Base-by-base conservation (phyloP, 1,139 yeast genomes). In the Suhomyces chickasaworum region DNA sequence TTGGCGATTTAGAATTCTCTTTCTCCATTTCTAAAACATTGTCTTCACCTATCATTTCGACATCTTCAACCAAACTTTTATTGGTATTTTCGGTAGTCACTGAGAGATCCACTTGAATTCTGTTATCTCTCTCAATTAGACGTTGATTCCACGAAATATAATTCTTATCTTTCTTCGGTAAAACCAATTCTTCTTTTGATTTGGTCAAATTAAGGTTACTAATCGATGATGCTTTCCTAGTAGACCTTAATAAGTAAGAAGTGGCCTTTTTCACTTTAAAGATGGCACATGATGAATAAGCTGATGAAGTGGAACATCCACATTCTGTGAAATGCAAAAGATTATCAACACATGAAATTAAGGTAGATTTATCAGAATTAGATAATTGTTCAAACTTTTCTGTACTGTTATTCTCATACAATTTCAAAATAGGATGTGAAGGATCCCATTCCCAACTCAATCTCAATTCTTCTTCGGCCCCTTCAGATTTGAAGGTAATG, bases 401-500 rank as follows among this genome's bases (percentile, higher is more conserved):
- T 3, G 53, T 51, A 22, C 39, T 49, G 37, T 65, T 54, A 10
- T 63, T 51, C 25, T 68, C 65, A 36, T 77, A 73, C 49, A 87
- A 65, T 53, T 75, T 75, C 47, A 71, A 69, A 32, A 89, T 86
- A 2, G 97, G 97, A 61, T 90, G 97, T 10, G 67, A 56, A 4
- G 66, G 60, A 60, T 90, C 96, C 96, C 97, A 91, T 52, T 86
- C 89, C 98, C 98, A 91, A 1, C 81, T 81, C 20, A 89, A 67
- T 1, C 95, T 77, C 31, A 91, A 67, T 62, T 91, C 97, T 34
- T 80, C 77, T 12, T 65, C 71, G 5, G 52, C 34, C 6, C 53
- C 50, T 4, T 65, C 70, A 1, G 63, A 51, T 33, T 59, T 59
- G 29, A 74, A 55, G 8, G 45, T 52, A 18, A 91, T 80, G 3